Percentiles rank a stretch among this genome's conserved stretches.
These are phyloP conservation scores for Daedalea quercina DNA, from an alignment of 768 basidiomycete genomes.

Conservation along the genomic window DNA sequence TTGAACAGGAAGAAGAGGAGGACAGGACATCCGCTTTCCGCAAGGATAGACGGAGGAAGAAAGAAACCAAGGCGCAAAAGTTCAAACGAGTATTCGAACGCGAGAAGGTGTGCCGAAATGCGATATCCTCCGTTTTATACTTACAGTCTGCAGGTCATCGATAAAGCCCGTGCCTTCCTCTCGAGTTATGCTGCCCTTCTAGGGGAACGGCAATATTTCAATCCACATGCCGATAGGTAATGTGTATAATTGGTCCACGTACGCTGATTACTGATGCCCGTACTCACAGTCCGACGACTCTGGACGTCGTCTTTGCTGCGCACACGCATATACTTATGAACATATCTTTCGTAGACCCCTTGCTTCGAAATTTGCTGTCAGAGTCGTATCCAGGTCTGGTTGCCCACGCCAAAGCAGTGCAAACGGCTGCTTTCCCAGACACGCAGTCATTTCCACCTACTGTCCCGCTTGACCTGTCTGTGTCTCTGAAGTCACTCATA, in stretches of 20 bases:
- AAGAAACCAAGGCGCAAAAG: conserved; percentile 26
- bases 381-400: conserved; percentile 53
- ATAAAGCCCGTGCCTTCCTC: conserved; percentile 50
- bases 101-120: conserved; percentile 43
- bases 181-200: conserved; percentile 55
- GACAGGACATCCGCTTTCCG: conserved; percentile 28
- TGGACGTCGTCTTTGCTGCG: conserved; percentile 64
- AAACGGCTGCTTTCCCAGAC: conserved; percentile 24
- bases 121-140: not conserved
- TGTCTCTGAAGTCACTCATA: conserved; percentile 32
- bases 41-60: conserved; percentile 22
- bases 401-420: conserved; percentile 50
- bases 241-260: conserved; percentile 23
- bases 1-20: conserved; percentile 38
- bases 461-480: not conserved
- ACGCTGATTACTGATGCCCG: not conserved
- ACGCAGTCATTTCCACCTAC: conserved; percentile 15
- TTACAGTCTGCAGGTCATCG: conserved; percentile 38
- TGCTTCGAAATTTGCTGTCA: conserved; percentile 46
- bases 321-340: conserved; percentile 55
- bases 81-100: conserved; percentile 54
- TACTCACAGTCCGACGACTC: conserved; percentile 43
- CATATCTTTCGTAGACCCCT: conserved; percentile 55
- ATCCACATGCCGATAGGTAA: conserved; percentile 11
- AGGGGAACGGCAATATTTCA: conserved; percentile 43